Evolutionary conservation across 2,329 filamentous ascomycete genomes (phyloP).

Genomic region (Epicoccum nigrum): DNA sequence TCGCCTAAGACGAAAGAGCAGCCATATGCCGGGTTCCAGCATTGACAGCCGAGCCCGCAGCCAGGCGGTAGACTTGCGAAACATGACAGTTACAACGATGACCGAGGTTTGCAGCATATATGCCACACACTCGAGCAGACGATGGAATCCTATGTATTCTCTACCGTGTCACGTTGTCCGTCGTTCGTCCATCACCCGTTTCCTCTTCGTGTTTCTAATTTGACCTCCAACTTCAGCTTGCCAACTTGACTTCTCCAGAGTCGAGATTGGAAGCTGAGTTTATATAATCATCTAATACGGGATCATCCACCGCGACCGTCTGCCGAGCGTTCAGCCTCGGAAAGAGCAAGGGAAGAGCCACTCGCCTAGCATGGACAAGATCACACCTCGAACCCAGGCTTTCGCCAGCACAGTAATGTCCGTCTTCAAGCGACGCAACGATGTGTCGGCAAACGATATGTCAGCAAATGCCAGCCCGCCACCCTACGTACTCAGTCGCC

Average conservation of each 20-base stretch:
- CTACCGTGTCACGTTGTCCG: slow-evolving; percentile 11
- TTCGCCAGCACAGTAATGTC: slow-evolving; percentile 21
- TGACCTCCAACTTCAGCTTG: slow-evolving; percentile 7
- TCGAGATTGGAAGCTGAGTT: slow-evolving; percentile 8
- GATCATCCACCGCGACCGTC: background rate
- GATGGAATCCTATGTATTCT: slow-evolving; percentile 28
- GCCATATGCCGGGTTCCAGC: slow-evolving; percentile 36
- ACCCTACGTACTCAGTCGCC: background rate
- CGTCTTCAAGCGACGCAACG: slow-evolving; percentile 19
- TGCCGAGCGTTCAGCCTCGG: background rate
- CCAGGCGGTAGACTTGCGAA: slow-evolving; percentile 25
- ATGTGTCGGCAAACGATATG: slow-evolving; percentile 6
- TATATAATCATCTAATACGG: slow-evolving; percentile 13
- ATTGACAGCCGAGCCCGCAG: slow-evolving; percentile 35
- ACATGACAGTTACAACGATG: slow-evolving; percentile 30
- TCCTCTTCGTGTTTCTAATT: slow-evolving; percentile 18
- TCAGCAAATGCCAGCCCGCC: slow-evolving; percentile 17
- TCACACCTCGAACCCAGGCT: slow-evolving; percentile 14
- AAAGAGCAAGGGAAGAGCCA: background rate
- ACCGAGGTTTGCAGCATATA: slow-evolving; percentile 26
- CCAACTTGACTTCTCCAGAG: slow-evolving; percentile 13
- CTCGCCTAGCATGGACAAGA: slow-evolving; percentile 20
- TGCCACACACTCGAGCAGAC: slow-evolving; percentile 20
- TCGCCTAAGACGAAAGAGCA: slow-evolving; percentile 20
- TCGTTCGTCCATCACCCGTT: slow-evolving; percentile 14